Evolutionary conservation across 2,329 filamentous ascomycete genomes (phyloP).

Genomic region (Ophiostoma ips): DNA sequence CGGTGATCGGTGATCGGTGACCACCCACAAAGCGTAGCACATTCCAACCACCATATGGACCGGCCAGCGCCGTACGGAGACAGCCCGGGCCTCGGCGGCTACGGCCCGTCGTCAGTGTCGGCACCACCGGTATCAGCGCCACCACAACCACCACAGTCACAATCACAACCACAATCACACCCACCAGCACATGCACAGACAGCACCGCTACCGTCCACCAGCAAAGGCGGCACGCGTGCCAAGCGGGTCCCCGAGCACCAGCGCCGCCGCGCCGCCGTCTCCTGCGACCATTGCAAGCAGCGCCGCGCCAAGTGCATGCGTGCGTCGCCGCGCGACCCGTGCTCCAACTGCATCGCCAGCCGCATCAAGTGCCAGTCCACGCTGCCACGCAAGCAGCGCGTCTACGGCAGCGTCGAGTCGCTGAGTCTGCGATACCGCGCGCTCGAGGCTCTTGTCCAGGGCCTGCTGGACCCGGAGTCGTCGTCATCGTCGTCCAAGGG

Average conservation of each 20-base stretch:
- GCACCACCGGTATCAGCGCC: background rate
- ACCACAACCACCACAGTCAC: background rate
- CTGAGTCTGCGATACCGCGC: slow-evolving; percentile 25
- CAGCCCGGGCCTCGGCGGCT: background rate
- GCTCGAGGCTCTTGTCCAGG: slow-evolving; percentile 30
- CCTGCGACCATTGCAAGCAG: slow-evolving; percentile 32
- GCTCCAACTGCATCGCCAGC: slow-evolving; percentile 27
- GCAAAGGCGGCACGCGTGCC: background rate
- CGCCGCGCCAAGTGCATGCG: slow-evolving; percentile 31
- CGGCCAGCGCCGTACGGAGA: background rate
- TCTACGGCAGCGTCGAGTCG: slow-evolving; percentile 28
- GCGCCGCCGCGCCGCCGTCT: slow-evolving; percentile 29
- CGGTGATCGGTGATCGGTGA: no score
- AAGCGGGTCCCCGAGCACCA: slow-evolving; percentile 27
- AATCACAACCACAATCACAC: background rate
- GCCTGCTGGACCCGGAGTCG: slow-evolving; percentile 20
- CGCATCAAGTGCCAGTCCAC: slow-evolving; percentile 28
- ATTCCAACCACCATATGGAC: background rate
- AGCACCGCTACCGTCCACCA: background rate
- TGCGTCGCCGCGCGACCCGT: slow-evolving; percentile 23
- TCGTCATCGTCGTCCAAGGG: slow-evolving; percentile 8
- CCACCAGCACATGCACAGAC: background rate
- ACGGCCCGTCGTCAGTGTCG: background rate
- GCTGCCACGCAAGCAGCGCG: slow-evolving; percentile 29
- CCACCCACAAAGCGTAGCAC: background rate